Evolutionary conservation across 768 basidiomycete species (phyloP).

Genomic region (Zangia roseola): DNA sequence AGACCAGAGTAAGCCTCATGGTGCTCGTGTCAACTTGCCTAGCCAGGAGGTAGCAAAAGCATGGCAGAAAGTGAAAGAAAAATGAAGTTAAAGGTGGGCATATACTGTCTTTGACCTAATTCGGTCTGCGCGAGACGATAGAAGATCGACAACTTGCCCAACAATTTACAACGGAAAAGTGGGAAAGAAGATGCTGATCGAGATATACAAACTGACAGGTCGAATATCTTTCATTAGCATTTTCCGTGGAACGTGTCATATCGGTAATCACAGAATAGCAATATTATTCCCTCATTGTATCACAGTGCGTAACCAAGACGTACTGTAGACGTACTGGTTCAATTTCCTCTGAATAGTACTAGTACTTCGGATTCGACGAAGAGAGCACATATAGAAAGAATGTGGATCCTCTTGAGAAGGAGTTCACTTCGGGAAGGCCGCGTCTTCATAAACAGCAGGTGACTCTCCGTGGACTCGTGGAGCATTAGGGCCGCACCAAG

Average conservation of each 20-base stretch:
- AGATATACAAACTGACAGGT: background rate
- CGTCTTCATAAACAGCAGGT: slow-evolving; percentile 4
- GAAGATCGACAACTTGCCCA: slow-evolving; percentile 7
- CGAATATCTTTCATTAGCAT: background rate
- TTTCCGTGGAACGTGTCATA: slow-evolving; percentile 10
- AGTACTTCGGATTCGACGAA: slow-evolving; percentile 8
- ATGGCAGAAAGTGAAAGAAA: background rate
- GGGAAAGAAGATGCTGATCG: slow-evolving; percentile 4
- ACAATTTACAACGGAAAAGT: background rate
- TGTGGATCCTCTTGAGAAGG: slow-evolving; percentile 27
- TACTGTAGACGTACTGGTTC: slow-evolving; percentile 4
- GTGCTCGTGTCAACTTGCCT: background rate
- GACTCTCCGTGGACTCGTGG: slow-evolving; percentile 6
- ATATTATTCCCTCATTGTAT: background rate
- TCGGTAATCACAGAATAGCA: slow-evolving; percentile 17
- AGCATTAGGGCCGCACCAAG: slow-evolving; percentile 1
- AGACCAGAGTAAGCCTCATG: background rate
- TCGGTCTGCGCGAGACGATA: background rate
- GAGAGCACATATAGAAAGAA: background rate
- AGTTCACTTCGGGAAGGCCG: background rate
- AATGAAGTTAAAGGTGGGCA: background rate
- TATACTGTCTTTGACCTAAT: background rate
- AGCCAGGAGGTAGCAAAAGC: background rate
- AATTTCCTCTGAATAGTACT: slow-evolving; percentile 7
- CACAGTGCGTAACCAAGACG: slow-evolving; percentile 5